Evolutionary conservation across 176 grass and related monocot species (phyloP).

Genomic region (Pontederia crassipes): DNA sequence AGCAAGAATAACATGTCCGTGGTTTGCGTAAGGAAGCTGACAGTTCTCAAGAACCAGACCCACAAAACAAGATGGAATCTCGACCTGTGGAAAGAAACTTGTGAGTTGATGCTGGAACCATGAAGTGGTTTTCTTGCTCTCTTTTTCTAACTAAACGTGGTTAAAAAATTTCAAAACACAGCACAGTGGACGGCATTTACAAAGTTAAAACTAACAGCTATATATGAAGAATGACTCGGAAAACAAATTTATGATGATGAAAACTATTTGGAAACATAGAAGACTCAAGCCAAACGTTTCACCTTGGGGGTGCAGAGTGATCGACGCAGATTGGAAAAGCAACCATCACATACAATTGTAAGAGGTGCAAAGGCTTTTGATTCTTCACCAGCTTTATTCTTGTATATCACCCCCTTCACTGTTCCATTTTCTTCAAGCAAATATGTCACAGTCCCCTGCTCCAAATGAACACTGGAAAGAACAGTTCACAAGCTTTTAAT

Average conservation of each 20-base stretch:
- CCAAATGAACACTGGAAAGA: conserved; percentile 62
- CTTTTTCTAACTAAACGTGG: too few species aligned
- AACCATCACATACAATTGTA: conserved; percentile 93
- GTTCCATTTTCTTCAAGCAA: conserved; percentile 86
- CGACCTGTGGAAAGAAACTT: conserved; percentile 53
- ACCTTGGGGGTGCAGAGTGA: conserved; percentile 88
- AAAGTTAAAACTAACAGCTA: too few species aligned
- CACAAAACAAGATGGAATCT: conserved; percentile 93
- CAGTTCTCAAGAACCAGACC: conserved; percentile 94
- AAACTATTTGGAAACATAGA: too few species aligned
- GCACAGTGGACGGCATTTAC: too few species aligned
- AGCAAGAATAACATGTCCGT: conserved; percentile 92
- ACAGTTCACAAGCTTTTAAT: background rate
- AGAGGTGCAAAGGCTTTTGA: conserved; percentile 74
- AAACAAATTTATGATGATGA: too few species aligned
- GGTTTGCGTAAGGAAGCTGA: conserved; percentile 72
- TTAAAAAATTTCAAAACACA: too few species aligned
- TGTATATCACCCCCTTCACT: conserved; percentile 83
- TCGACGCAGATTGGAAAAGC: conserved; percentile 84
- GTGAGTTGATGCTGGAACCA: background rate
- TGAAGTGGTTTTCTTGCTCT: background rate
- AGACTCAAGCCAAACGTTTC: conserved; percentile 3
- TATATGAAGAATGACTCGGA: too few species aligned
- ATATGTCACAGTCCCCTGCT: conserved; percentile 88
- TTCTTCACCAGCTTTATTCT: conserved; percentile 80